Percentiles rank a stretch among this genome's conserved stretches.
phyloP scores from a whole-genome alignment of 2,329 filamentous ascomycete genomes.

The Trichophyton schoenleinii region DNA sequence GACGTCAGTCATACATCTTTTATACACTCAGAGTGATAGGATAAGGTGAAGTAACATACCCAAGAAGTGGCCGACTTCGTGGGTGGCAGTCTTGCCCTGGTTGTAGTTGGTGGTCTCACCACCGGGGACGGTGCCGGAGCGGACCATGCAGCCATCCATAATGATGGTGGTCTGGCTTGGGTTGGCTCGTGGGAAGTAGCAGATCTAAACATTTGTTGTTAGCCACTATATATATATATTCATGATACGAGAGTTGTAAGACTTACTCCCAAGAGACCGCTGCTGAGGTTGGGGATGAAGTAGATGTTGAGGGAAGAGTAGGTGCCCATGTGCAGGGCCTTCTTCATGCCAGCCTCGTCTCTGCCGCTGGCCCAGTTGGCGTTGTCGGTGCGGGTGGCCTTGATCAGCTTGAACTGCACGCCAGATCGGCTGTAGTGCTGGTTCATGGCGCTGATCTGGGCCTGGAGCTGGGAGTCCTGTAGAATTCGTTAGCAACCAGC shows the following conservation, averaged over 20 bases:
- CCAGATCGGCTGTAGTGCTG: conserved; percentile 10
- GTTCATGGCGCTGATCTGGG: conserved; percentile 14
- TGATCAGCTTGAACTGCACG: conserved; percentile 10
- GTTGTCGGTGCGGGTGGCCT: conserved; percentile 11
- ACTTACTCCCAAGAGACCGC: conserved; percentile 5
- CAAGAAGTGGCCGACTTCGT: conserved; percentile 25
- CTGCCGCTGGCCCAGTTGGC: conserved; percentile 11
- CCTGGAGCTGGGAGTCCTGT: conserved; percentile 9
- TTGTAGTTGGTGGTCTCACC: conserved; percentile 14
- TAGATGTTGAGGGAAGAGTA: conserved; percentile 21
- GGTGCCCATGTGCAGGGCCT: conserved; percentile 15
- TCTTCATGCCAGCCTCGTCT: conserved; percentile 12
- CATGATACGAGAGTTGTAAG: not conserved
- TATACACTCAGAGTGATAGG: not conserved
- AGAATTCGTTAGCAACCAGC: not conserved
- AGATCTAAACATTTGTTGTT: conserved; percentile 2
- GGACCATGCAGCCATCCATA: conserved; percentile 17
- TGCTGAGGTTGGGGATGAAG: conserved; percentile 12
- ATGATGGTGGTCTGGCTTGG: conserved; percentile 13
- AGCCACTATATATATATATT: too few relatives aligned
- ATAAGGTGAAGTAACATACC: conserved; percentile 11
- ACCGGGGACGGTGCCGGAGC: conserved; percentile 17
- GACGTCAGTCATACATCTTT: not conserved
- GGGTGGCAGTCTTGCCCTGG: conserved; percentile 19
- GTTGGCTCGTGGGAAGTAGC: conserved; percentile 13